Evolutionary conservation across 371 early-diverging fungal species (phyloP).

Genomic region (Phascolomyces articulosus): DNA sequence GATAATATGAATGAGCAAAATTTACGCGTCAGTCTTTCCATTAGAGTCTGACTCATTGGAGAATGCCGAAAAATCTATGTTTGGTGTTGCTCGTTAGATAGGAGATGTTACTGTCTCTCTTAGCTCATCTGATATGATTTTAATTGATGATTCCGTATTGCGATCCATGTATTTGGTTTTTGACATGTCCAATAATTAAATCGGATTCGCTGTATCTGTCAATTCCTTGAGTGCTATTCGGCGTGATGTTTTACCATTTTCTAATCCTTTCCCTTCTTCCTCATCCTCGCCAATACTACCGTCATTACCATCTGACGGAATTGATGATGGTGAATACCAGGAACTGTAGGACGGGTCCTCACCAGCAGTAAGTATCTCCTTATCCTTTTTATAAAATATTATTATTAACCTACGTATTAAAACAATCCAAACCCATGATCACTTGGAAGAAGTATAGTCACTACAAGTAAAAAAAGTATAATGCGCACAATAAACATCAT

Average conservation of each 20-base stretch:
- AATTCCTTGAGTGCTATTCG: constrained; percentile 28
- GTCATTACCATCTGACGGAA: too few relatives aligned
- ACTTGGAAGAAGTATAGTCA: too few relatives aligned
- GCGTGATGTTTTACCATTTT: too few relatives aligned
- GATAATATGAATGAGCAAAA: constrained; percentile 9
- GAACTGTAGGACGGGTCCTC: not conserved
- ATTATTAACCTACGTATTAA: too few relatives aligned
- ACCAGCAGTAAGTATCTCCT: not conserved
- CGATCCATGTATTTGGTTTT: constrained; percentile 44
- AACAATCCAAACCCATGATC: too few relatives aligned
- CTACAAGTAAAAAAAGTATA: too few relatives aligned
- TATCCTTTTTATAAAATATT: too few relatives aligned
- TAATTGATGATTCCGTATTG: constrained; percentile 43
- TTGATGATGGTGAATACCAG: not conserved
- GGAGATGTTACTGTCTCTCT: not conserved
- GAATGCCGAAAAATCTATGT: constrained; percentile 27
- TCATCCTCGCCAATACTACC: not conserved
- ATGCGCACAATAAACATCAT: too few relatives aligned
- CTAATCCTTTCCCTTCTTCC: not conserved
- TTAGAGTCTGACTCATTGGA: constrained; percentile 19
- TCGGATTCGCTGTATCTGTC: constrained; percentile 45
- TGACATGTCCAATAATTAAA: constrained; percentile 37
- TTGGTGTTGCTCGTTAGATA: constrained; percentile 40
- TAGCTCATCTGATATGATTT: constrained; percentile 21
- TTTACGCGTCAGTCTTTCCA: constrained; percentile 27